A percentile compares a stretch with the other conserved stretches of the same genome.
phyloP scores from a whole-genome alignment of 257 asterid genomes.

The Salvia miltiorrhiza region DNA sequence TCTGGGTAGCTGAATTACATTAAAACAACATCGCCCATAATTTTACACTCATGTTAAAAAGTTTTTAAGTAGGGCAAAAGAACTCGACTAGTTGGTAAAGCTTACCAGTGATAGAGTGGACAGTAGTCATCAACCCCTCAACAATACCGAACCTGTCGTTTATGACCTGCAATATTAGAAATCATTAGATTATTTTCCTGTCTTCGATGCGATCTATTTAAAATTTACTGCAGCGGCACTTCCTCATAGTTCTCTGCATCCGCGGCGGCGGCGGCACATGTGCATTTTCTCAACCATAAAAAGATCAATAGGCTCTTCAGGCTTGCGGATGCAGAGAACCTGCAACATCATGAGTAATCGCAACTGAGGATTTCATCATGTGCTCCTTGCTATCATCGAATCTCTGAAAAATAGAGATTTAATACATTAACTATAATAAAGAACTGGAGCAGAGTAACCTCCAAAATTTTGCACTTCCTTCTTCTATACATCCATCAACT shows the following conservation, averaged over 20 bases:
- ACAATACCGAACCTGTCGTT: slow-evolving; percentile 80
- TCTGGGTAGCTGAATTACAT: slow-evolving; percentile 41
- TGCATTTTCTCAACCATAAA: slow-evolving; percentile 99
- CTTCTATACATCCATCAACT: no score
- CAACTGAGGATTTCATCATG: no score
- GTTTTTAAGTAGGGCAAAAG: background rate
- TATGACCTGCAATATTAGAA: slow-evolving; percentile 50
- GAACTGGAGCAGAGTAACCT: no score
- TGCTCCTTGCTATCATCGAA: no score
- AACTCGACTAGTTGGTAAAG: background rate
- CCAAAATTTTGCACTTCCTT: no score
- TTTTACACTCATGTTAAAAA: background rate
- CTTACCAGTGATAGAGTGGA: slow-evolving; percentile 57
- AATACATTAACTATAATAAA: no score
- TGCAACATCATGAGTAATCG: slow-evolving; percentile 24
- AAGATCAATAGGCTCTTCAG: slow-evolving; percentile 90
- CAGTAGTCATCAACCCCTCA: slow-evolving; percentile 78
- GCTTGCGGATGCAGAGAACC: slow-evolving; percentile 95
- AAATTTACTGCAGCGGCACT: background rate
- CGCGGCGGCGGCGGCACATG: no score
- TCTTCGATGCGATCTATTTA: background rate
- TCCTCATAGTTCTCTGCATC: no score
- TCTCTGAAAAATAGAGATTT: no score
- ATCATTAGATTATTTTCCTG: background rate
- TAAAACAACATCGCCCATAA: slow-evolving; percentile 1